A percentile compares a stretch with the other conserved stretches of the same genome.
These are phyloP conservation scores for Cercospora sp. DNA, from an alignment of 2,329 filamentous ascomycete genomes.

Conservation along the genomic window DNA sequence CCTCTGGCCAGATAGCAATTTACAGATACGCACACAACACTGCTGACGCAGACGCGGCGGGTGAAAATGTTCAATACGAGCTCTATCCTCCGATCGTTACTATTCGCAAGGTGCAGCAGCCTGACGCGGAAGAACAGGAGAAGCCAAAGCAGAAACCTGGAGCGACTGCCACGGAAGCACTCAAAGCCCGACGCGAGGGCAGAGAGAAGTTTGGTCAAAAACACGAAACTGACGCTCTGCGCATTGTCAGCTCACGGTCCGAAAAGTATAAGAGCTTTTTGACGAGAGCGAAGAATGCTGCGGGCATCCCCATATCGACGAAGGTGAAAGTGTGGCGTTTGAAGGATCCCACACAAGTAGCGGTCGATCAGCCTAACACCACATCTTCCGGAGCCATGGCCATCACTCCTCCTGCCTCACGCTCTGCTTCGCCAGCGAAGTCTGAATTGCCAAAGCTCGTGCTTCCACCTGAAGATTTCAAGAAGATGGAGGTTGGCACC, in stretches of 20 bases:
- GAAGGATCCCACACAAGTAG: slow-evolving; percentile 44
- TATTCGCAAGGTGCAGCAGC: slow-evolving; percentile 72
- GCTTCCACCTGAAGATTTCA: slow-evolving; percentile 64
- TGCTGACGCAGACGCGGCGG: slow-evolving; percentile 55
- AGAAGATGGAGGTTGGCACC: slow-evolving; percentile 60
- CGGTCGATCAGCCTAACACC: slow-evolving; percentile 31
- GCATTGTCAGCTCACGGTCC: slow-evolving; percentile 70
- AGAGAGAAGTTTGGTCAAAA: slow-evolving; percentile 29
- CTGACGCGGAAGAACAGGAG: not conserved
- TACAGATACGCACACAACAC: slow-evolving; percentile 77
- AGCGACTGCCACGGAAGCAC: slow-evolving; percentile 39
- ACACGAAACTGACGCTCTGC: slow-evolving; percentile 57
- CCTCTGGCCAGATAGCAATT: slow-evolving; percentile 64
- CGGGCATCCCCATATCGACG: slow-evolving; percentile 66
- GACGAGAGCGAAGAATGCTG: slow-evolving; percentile 67
- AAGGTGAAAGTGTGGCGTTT: slow-evolving; percentile 79
- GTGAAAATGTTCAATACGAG: slow-evolving; percentile 75
- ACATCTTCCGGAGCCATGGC: slow-evolving; percentile 40
- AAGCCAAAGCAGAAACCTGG: slow-evolving; percentile 1
- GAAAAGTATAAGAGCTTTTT: slow-evolving; percentile 74
- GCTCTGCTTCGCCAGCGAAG: slow-evolving; percentile 45
- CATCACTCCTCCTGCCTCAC: slow-evolving; percentile 47
- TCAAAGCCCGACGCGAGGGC: slow-evolving; percentile 23
- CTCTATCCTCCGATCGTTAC: slow-evolving; percentile 81
- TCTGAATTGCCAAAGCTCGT: slow-evolving; percentile 54